phyloP scores from a whole-genome alignment of 192 early-diverging fungal species.

The Backusella mclennaniae region DNA sequence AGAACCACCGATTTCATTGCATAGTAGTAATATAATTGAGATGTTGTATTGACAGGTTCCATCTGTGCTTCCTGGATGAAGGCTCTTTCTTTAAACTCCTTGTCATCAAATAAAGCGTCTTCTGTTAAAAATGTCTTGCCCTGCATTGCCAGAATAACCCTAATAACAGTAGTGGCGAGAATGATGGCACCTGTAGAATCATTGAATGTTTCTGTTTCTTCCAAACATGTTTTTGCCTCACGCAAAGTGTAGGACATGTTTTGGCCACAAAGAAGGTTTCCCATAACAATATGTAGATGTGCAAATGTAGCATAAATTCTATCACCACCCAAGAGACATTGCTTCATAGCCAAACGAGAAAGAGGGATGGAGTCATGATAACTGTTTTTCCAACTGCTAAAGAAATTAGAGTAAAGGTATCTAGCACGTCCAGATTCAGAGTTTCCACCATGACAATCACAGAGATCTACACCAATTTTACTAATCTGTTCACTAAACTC shows the following conservation, averaged over 20 bases:
- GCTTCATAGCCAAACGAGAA: constrained; percentile 19
- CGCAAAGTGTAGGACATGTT: constrained; percentile 15
- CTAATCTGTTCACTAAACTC: constrained; percentile 31
- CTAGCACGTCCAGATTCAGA: constrained; percentile 25
- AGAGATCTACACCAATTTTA: constrained; percentile 23
- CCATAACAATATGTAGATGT: constrained; percentile 14
- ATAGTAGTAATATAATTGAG: constrained; percentile 18
- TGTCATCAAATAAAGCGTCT: constrained; percentile 22
- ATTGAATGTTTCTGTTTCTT: constrained; percentile 4
- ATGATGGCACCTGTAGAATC: neutral
- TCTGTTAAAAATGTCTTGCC: constrained; percentile 28
- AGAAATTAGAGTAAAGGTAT: constrained; percentile 21
- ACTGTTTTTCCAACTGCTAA: constrained; percentile 24
- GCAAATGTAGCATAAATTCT: constrained; percentile 29
- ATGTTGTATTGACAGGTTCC: neutral
- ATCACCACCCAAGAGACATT: constrained; percentile 21
- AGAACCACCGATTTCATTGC: constrained; percentile 20
- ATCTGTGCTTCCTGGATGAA: constrained; percentile 2
- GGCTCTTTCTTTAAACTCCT: constrained; percentile 17
- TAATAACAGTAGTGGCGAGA: constrained; percentile 12
- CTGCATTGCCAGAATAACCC: constrained; percentile 26
- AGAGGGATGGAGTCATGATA: constrained; percentile 27
- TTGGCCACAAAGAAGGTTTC: constrained; percentile 24
- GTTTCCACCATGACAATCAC: constrained; percentile 24
- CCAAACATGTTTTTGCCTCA: constrained; percentile 29